Percentiles rank a stretch among this genome's conserved stretches.
phyloP scores from a whole-genome alignment of 73 alveolate genomes.

The Stentor roeselii region DNA sequence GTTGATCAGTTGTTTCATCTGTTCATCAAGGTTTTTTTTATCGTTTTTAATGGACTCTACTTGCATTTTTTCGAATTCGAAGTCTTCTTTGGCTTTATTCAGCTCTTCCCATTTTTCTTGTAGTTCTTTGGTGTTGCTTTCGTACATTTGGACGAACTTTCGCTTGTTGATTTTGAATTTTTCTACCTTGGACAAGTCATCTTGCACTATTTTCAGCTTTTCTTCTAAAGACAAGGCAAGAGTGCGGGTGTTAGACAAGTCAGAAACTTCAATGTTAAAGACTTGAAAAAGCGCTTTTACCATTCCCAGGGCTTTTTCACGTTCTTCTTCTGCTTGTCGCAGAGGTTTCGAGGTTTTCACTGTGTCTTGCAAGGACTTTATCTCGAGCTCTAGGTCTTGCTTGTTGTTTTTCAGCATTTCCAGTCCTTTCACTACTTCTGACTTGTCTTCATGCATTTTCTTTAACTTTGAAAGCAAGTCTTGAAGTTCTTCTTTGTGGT shows the following conservation, averaged over 20 bases:
- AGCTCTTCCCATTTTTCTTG: constrained; percentile 11
- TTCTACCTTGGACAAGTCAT: not conserved
- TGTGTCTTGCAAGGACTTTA: not conserved
- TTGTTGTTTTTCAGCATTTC: not conserved
- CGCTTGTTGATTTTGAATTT: not conserved
- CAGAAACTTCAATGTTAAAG: not conserved
- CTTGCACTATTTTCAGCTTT: not conserved
- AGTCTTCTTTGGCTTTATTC: not conserved
- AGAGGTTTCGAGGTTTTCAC: not conserved
- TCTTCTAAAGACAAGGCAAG: not conserved
- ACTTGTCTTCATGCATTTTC: not conserved
- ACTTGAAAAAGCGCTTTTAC: not conserved
- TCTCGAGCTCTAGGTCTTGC: not conserved
- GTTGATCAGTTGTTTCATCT: not conserved
- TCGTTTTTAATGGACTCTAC: not conserved
- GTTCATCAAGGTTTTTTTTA: not conserved
- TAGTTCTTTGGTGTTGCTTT: constrained; percentile 23
- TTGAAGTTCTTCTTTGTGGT: not conserved
- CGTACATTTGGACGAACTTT: constrained; percentile 20
- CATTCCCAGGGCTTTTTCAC: not conserved
- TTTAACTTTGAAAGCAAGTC: not conserved
- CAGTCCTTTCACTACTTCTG: not conserved
- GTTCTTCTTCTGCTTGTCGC: not conserved
- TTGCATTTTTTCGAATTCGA: not conserved
- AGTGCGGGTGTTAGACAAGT: not conserved